Evolutionary conservation across 352 stramenopile genomes (phyloP).

Genomic region (Chrysophaeum taylorii): DNA sequence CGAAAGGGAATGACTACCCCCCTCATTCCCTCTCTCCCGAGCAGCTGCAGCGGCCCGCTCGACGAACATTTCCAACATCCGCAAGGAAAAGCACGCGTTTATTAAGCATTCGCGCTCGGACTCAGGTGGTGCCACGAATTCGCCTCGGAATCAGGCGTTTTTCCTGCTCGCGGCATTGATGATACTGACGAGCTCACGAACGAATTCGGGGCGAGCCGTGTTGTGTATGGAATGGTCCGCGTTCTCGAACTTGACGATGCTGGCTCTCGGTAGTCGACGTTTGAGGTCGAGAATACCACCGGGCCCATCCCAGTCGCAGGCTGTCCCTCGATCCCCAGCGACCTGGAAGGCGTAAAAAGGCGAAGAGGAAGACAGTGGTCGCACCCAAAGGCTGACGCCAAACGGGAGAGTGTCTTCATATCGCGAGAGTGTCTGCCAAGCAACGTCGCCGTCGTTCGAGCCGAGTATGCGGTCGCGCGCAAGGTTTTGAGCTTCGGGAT

Average conservation of each 20-base stretch:
- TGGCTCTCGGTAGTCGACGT: background rate
- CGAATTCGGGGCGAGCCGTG: background rate
- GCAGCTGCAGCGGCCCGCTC: no score
- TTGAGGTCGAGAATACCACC: slow-evolving; percentile 3
- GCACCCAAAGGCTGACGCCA: background rate
- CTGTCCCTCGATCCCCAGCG: background rate
- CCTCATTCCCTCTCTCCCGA: no score
- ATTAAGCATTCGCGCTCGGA: no score
- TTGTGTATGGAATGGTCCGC: slow-evolving; percentile 17
- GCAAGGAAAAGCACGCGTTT: no score
- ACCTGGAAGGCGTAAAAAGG: no score
- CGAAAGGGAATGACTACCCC: no score
- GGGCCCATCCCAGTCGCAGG: slow-evolving; percentile 8
- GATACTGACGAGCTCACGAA: background rate
- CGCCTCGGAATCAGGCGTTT: no score
- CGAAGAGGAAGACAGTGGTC: no score
- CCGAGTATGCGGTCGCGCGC: background rate
- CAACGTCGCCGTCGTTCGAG: background rate
- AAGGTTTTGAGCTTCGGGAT: slow-evolving; percentile 6
- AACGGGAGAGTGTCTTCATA: background rate
- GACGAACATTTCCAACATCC: no score
- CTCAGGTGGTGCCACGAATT: no score
- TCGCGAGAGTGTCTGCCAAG: background rate
- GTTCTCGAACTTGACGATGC: background rate
- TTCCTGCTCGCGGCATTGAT: no score